Evolutionary conservation across 306 rosid genomes (phyloP), one percentile per base, ranked within the genome.

Genomic region (Cotoneaster glaucophyllus): DNA sequence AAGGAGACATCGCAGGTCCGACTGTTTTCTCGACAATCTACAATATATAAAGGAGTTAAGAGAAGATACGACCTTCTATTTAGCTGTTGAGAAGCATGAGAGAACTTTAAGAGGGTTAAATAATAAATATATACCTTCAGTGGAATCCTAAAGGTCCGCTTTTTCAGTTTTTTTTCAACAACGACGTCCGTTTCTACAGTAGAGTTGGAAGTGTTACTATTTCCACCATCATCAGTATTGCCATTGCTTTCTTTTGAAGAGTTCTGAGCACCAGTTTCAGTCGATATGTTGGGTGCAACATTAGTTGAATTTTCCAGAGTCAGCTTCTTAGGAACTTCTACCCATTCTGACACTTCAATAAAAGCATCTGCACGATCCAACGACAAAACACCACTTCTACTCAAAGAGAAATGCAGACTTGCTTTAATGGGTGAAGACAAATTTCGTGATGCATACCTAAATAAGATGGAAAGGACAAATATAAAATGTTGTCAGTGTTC

Each of bases 351-450:
- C 76, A 89, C 88, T 87, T 95, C 99, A 70, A 95, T 75, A 70
- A 92, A 88, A 73, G 99, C 97, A 78, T 92, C 99, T 66, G 97
- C 97, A 79, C 97, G 88, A 73, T 95, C 99, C 80, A 95, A 84
- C 79, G 96, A 90, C 77, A 95, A 81, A 79, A 92, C 79, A 84
- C 97, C 99, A 87, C 99, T 92, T 85, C 96, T 88, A 80, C 97
- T 92, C 75, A 95, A 87, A 82, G 97, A 89, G 84, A 92, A 92
- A 80, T 95, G 97, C 76, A 92, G 77, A 82, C 80, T 95, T 74
- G 97, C 85, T 87, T 95, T 95, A 52, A 95, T 87, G 76, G 99
- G 99, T 37, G 97, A 77, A 0, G 99, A 90, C 88, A 92, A 77
- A 74, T 95, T 95, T 82, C 96, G 83, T 34, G 97, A 85, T 22